Evolutionary conservation across 2,329 filamentous ascomycete species (phyloP).

Genomic region (Ceratocystis colombiana): DNA sequence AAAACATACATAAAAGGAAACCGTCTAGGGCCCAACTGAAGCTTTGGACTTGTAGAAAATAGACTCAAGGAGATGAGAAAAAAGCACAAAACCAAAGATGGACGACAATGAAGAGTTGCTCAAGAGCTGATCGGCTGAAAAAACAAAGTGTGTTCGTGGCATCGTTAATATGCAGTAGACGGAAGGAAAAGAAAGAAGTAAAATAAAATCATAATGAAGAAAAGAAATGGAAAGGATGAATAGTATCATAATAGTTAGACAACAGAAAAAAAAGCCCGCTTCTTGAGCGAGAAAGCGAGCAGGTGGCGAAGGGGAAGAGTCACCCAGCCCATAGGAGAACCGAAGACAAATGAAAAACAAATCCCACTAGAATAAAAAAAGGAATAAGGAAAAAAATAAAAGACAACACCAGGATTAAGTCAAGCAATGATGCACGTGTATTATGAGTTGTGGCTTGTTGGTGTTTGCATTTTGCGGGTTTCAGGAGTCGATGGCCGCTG

Average conservation of each 20-base stretch:
- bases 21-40: not conserved
- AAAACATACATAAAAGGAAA: not conserved
- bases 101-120: not conserved
- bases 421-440: slow-evolving; percentile 2
- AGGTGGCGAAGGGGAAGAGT: not conserved
- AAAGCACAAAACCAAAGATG: not conserved
- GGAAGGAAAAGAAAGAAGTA: not conserved
- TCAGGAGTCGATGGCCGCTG: slow-evolving; percentile 20
- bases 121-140: not conserved
- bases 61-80: not conserved
- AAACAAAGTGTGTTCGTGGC: slow-evolving; percentile 1
- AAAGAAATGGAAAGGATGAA: not conserved
- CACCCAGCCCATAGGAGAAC: slow-evolving; percentile 6
- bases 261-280: slow-evolving; percentile 1
- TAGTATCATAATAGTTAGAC: slow-evolving; percentile 14
- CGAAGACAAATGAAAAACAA: slow-evolving; percentile 8
- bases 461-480: slow-evolving; percentile 20
- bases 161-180: slow-evolving; percentile 12
- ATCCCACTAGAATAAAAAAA: not conserved
- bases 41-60: not conserved
- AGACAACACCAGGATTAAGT: not conserved
- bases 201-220: not conserved
- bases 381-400: not conserved
- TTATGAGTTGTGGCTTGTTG: slow-evolving; percentile 17
- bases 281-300: not conserved